Percentiles rank a stretch among this genome's conserved stretches.
These are phyloP conservation scores for Saccharomyces pastorianus DNA, from an alignment of 1,139 yeast genomes.

Conservation along the genomic window DNA sequence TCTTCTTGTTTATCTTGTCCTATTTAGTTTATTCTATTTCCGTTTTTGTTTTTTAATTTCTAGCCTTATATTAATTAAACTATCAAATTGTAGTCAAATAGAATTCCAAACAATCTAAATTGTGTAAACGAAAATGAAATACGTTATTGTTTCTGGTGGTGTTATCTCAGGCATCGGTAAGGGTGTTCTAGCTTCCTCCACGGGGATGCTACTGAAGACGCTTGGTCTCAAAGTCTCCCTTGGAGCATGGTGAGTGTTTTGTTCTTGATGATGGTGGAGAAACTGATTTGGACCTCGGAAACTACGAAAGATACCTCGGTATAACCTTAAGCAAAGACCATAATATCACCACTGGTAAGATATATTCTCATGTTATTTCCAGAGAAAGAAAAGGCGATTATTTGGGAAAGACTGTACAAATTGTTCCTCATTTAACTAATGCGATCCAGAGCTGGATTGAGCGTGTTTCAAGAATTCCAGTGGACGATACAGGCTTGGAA, in stretches of 20 bases:
- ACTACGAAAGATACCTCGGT: constrained; percentile 92
- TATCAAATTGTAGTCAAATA: too few species aligned
- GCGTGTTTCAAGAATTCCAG: constrained; percentile 83
- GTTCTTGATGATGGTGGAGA: constrained; percentile 98
- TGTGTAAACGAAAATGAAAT: constrained; percentile 52
- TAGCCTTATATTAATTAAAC: neutral
- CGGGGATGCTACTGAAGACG: constrained; percentile 90
- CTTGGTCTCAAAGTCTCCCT: constrained; percentile 91
- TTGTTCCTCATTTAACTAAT: constrained; percentile 93
- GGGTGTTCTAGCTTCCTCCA: constrained; percentile 91
- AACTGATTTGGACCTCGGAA: constrained; percentile 94
- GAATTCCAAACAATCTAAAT: too few species aligned
- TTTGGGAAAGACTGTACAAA: constrained; percentile 96
- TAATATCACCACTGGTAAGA: constrained; percentile 96
- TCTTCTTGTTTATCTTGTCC: neutral
- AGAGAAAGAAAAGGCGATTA: constrained; percentile 95
- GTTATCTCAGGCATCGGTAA: constrained; percentile 98
- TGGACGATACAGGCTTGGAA: constrained; percentile 80
- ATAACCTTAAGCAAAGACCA: constrained; percentile 89
- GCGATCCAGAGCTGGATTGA: constrained; percentile 99
- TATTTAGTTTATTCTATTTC: neutral
- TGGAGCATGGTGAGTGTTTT: constrained; percentile 98
- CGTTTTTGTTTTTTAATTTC: neutral
- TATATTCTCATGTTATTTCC: constrained; percentile 88
- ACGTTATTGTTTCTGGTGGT: constrained; percentile 98